Percentiles rank a stretch among this genome's conserved stretches.
These are phyloP conservation scores for Carallia pectinifolia DNA, from an alignment of 345 rosid species.

Conservation along the genomic window DNA sequence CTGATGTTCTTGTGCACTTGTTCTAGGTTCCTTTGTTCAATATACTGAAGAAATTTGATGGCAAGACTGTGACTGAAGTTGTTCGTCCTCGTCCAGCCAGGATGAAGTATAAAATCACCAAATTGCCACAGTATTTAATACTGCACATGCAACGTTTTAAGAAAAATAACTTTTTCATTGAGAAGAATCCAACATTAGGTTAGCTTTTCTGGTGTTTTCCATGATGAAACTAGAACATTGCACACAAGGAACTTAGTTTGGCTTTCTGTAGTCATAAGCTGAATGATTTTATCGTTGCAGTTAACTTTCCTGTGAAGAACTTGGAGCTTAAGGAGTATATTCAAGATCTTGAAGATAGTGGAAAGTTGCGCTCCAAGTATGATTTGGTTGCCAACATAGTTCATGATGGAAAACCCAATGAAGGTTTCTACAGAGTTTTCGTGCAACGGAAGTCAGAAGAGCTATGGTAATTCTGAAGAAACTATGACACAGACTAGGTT, in stretches of 20 bases:
- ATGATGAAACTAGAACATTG: not conserved
- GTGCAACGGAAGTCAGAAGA: conserved; percentile 98
- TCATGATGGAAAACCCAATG: conserved; percentile 96
- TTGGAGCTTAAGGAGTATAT: conserved; percentile 90
- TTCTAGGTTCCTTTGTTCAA: conserved; percentile 83
- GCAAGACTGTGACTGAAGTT: conserved; percentile 81
- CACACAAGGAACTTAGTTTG: not conserved
- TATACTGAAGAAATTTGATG: conserved; percentile 92
- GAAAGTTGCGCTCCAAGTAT: conserved; percentile 66
- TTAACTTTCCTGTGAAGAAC: conserved; percentile 95
- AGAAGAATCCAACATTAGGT: conserved; percentile 96
- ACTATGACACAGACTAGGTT: too few relatives aligned
- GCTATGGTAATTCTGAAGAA: conserved; percentile 50
- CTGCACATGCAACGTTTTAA: conserved; percentile 95
- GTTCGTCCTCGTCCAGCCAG: conserved; percentile 84
- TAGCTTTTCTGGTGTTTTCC: conserved; percentile 14
- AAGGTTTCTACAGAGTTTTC: conserved; percentile 86
- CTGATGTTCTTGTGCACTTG: not conserved
- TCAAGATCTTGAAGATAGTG: conserved; percentile 61
- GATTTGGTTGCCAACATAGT: conserved; percentile 93
- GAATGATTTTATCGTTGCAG: conserved; percentile 38
- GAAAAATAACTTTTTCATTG: conserved; percentile 87
- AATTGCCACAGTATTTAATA: conserved; percentile 73
- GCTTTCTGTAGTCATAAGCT: not conserved
- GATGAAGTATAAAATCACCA: conserved; percentile 78